These are phyloP conservation scores for Glycine soja DNA, from an alignment of 306 rosid species.

Conservation along the genomic window DNA sequence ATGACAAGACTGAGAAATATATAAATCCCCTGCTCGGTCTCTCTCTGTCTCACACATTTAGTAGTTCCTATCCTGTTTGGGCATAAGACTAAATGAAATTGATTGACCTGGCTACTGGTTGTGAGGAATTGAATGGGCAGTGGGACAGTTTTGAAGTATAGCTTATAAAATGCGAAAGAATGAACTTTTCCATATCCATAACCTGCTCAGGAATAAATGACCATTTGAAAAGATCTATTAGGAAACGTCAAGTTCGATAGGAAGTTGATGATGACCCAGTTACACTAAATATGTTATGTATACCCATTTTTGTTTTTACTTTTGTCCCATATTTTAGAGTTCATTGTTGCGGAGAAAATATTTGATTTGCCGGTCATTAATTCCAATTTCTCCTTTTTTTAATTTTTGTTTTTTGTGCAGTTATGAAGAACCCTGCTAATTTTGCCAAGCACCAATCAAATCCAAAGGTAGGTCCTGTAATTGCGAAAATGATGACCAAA, in stretches of 20 bases:
- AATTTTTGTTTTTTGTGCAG: constrained; percentile 54
- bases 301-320: not conserved
- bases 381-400: not conserved
- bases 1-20: not conserved
- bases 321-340: not conserved
- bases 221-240: not conserved
- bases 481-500: constrained; percentile 92
- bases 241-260: not conserved
- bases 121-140: not conserved
- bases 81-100: not conserved
- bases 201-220: not conserved
- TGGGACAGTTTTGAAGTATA: not conserved
- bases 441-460: constrained; percentile 86
- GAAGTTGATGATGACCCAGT: constrained; percentile 7
- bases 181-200: not conserved
- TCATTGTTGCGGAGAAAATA: not conserved
- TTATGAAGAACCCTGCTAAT: constrained; percentile 92
- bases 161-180: not conserved
- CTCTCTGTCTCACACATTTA: not conserved
- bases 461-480: constrained; percentile 91
- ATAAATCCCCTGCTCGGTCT: not conserved
- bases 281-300: not conserved
- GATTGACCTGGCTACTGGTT: not conserved
- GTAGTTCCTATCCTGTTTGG: not conserved
- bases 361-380: not conserved